These are phyloP conservation scores for Fusarium pseudocircinatum DNA, from an alignment of 2,329 filamentous ascomycete species.

Conservation along the genomic window DNA sequence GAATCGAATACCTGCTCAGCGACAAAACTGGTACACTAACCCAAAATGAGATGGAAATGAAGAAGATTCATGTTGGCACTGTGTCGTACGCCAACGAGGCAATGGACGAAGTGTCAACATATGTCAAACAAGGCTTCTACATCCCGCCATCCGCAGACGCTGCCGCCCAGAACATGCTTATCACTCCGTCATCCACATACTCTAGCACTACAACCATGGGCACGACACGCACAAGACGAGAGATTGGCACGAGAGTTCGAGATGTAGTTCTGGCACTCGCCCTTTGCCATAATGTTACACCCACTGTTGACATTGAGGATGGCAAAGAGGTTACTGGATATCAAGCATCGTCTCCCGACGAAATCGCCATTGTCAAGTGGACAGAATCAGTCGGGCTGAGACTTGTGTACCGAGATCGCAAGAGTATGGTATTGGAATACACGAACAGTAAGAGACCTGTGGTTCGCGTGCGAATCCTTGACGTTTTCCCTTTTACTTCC, in stretches of 20 bases:
- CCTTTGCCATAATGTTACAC: conserved; percentile 96
- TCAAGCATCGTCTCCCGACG: conserved; percentile 96
- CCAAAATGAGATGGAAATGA: conserved; percentile 98
- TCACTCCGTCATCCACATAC: conserved; percentile 80
- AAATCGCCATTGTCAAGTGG: conserved; percentile 97
- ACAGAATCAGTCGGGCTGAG: conserved; percentile 91
- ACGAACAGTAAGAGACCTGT: conserved; percentile 77
- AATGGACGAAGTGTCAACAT: conserved; percentile 94
- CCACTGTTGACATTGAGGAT: conserved; percentile 79
- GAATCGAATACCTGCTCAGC: conserved; percentile 94
- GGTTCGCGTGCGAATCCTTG: conserved; percentile 87
- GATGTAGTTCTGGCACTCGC: conserved; percentile 93
- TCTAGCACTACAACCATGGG: conserved; percentile 67
- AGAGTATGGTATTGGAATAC: conserved; percentile 83
- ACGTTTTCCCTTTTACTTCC: conserved; percentile 97
- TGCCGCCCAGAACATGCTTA: conserved; percentile 61
- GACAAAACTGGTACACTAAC: conserved; percentile 99
- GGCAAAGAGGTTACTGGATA: conserved; percentile 84
- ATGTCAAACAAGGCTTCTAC: conserved; percentile 85
- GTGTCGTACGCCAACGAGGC: conserved; percentile 98
- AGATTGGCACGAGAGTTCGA: conserved; percentile 92
- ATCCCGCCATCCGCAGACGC: conserved; percentile 57
- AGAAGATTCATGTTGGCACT: conserved; percentile 97
- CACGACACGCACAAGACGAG: conserved; percentile 85
- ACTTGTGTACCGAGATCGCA: conserved; percentile 85